A percentile compares a stretch with the other conserved stretches of the same genome.
phyloP scores from a whole-genome alignment of 208 protist genomes.

The Wallacemonas collosoma region DNA sequence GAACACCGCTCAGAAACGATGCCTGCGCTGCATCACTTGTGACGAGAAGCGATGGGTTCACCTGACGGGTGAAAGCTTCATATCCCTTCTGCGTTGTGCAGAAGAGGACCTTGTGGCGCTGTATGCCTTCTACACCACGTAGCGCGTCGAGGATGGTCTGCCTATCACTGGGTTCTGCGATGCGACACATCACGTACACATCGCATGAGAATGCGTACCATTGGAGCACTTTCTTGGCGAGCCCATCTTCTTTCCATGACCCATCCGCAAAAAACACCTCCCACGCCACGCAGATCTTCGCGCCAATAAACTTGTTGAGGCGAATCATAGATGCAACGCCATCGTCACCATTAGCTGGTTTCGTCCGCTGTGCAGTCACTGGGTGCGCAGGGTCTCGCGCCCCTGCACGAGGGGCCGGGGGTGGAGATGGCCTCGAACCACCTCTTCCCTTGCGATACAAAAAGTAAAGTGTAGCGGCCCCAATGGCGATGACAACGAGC shows the following conservation, averaged over 20 bases:
- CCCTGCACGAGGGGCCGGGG: background rate
- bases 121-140: conserved; percentile 42
- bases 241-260: conserved; percentile 47
- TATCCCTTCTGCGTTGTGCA: conserved; percentile 82
- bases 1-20: conserved; percentile 62
- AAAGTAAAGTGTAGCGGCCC: conserved; percentile 61
- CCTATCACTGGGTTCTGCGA: conserved; percentile 50
- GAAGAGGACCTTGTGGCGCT: conserved; percentile 83
- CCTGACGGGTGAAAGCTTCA: conserved; percentile 83
- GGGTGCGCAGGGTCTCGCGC: background rate
- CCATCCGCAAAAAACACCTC: conserved; percentile 60
- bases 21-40: conserved; percentile 54
- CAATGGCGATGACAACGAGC: conserved; percentile 50
- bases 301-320: conserved; percentile 45
- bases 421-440: conserved; percentile 20
- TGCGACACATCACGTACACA: conserved; percentile 79
- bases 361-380: background rate
- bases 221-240: conserved; percentile 45
- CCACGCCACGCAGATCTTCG: conserved; percentile 69
- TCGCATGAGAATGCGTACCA: conserved; percentile 57
- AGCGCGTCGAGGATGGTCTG: conserved; percentile 45
- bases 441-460: conserved; percentile 29
- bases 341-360: background rate
- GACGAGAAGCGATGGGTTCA: conserved; percentile 69
- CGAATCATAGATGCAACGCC: conserved; percentile 25